Base-by-base conservation (phyloP, 2,329 filamentous ascomycete species). In the Sporothrix schenckii region DNA sequence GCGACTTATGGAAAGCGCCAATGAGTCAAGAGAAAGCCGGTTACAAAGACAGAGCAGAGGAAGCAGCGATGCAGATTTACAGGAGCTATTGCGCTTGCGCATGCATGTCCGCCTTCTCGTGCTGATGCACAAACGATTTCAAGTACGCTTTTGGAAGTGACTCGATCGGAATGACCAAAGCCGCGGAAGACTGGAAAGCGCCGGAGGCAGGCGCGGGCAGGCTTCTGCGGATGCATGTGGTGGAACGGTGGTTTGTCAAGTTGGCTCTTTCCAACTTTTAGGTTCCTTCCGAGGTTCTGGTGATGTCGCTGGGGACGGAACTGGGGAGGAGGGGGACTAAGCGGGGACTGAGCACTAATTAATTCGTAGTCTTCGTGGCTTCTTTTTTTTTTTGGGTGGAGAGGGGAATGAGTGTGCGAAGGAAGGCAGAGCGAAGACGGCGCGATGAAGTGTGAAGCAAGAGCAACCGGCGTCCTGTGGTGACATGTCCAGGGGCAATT, bases 131-230 rank as follows among this genome's bases (percentile, higher is more conserved):
- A 47, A 21, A 66, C 44, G 47, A 24, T 30, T 49, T 10, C 44
- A 47, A n/a, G 14, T n/a, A 19, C 41, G 24, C 24, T 66, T 66
- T 66, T 21, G 63, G 63, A 66, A 66, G 47, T 34, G 63, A 66
- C 39, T 47, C 63, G 47, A 66, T 30, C 44, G 61, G 21, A 30
- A 49, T 19, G 47, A 27, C 24, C 41, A 49, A 10, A 30, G 16
- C 9, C 10, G 11, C 3, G 56, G 56, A 13, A 61, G 19, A n/a
- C 7, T 24, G 56, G 60, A n/a, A 63, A 63, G n/a, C 41, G 41
- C 60, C 44, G 21, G 60, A 30, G 6, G 60, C 41, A 63, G 60
- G 41, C 24, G 24, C 14, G 60, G 14, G 5, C 41, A 21, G 3
- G 34, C 19, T 14, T 19, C 47, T 49, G 41, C 41, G 21, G 41